Evolutionary conservation across 2,329 filamentous ascomycete species (phyloP).

Genomic region (Penicillium italicum): DNA sequence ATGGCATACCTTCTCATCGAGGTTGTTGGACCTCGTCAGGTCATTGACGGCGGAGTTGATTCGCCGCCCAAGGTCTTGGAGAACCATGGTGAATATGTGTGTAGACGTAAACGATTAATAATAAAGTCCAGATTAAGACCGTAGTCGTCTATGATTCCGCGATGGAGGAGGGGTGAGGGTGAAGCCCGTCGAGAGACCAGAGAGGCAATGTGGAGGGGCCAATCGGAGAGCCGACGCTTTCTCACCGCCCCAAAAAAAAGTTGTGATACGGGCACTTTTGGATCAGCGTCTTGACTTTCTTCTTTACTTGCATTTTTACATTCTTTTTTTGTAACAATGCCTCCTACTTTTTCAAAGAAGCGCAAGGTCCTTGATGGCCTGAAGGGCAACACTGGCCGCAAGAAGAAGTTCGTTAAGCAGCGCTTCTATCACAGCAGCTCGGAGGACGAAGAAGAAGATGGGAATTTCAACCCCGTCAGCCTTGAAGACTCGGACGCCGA

Average conservation of each 20-base stretch:
- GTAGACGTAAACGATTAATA: constrained; percentile 8
- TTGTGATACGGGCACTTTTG: constrained; percentile 16
- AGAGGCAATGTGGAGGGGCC: constrained; percentile 31
- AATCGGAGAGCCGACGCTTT: constrained; percentile 30
- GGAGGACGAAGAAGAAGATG: constrained; percentile 53
- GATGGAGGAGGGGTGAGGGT: constrained; percentile 21
- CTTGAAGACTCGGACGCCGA: constrained; percentile 48
- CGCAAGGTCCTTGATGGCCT: constrained; percentile 59
- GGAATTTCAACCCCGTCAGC: constrained; percentile 51
- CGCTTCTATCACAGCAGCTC: constrained; percentile 61
- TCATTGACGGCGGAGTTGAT: constrained; percentile 96
- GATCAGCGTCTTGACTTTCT: constrained; percentile 1
- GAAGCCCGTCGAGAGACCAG: constrained; percentile 20
- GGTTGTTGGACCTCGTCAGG: constrained; percentile 83
- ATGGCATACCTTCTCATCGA: constrained; percentile 80
- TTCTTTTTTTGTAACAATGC: constrained; percentile 33
- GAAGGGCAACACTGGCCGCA: constrained; percentile 50
- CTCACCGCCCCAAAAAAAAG: constrained; percentile 35
- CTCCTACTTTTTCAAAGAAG: constrained; percentile 46
- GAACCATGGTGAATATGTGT: constrained; percentile 67
- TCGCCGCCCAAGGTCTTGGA: constrained; percentile 96
- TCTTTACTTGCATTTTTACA: constrained; percentile 9
- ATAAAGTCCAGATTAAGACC: not conserved
- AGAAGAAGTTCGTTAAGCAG: constrained; percentile 61
- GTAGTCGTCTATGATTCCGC: not conserved